Evolutionary conservation across 2,329 filamentous ascomycete genomes (phyloP), one percentile per base, ranked within the genome.

Genomic region (Scedosporium boydii): DNA sequence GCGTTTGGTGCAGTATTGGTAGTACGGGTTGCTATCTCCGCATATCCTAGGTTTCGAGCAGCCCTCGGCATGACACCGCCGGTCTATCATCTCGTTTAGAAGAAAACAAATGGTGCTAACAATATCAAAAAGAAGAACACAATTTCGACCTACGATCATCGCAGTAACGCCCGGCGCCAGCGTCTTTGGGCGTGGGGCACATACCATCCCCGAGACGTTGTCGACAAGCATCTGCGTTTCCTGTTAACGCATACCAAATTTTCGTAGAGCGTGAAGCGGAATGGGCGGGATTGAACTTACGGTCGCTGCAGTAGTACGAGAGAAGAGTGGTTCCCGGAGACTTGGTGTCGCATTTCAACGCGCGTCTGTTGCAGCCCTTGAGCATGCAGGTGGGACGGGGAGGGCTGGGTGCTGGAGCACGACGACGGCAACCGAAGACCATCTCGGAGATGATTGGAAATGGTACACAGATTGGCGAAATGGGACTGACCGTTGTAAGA

Each of bases 281-380:
- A 27, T 27, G 14, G 53, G 53, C 6, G 53, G 23, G 23, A 56
- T 18, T 12, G 26, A 2, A 55, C 65, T 44, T 0, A 66, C 65
- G 66, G 3, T 65, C 65, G 59, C 65, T 66, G 63, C 66, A 67
- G 48, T 66, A 63, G 4, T 64, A 29, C 5, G 66, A 67, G 23
- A 62, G 48, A 14, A 60, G 10, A 29, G 26, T 27, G 16, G 41
- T 23, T 7, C 59, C 60, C 41, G 61, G 51, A 14, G 53, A n/a
- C 23, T 57, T 62, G 3, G 57, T 26, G 9, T 65, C 64, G 59
- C 66, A 67, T 23, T 62, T 64, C 12, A 67, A 18, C 1, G 62
- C 65, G 1, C 51, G 61, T 6, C 62, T 62, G 4, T 59, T 58
- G 48, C 66, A 67, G 51, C 61, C 58, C 14, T 41, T 7, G 6